A percentile compares a stretch with the other conserved stretches of the same genome.
Conservation (phyloP, 257 asterid genomes). For the Przewalskia tangutica region DNA sequence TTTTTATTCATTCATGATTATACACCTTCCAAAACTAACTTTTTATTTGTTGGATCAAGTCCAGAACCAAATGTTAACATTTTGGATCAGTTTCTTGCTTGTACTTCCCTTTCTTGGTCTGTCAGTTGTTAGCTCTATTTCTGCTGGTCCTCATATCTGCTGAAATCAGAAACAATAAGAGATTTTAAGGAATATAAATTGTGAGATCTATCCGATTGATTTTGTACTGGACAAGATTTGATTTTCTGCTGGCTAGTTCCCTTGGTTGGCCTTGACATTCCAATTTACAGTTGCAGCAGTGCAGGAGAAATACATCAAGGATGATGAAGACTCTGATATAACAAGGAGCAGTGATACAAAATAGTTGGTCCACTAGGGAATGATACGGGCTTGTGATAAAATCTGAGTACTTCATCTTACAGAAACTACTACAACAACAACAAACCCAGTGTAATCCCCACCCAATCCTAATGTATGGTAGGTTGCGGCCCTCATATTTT, state of each 20-base stretch:
- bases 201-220: neutral
- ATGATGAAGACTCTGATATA: slow-evolving; percentile 35
- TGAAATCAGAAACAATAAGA: neutral
- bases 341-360: slow-evolving; percentile 3
- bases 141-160: no score
- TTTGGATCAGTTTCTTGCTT: neutral
- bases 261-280: slow-evolving; percentile 41
- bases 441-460: no score
- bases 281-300: slow-evolving; percentile 82
- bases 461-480: neutral
- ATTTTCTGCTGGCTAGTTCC: neutral
- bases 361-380: neutral
- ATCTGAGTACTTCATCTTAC: neutral
- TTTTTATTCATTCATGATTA: neutral
- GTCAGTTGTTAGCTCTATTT: neutral
- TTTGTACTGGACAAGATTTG: neutral
- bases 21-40: neutral
- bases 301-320: slow-evolving; percentile 97
- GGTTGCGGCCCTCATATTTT: neutral
- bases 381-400: neutral
- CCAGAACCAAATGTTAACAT: neutral
- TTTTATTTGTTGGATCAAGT: no score
- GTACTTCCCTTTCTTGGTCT: neutral
- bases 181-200: neutral
- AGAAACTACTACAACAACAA: slow-evolving; percentile 1